phyloP scores from a whole-genome alignment of 2,329 filamentous ascomycete species.

The Amphichorda felina region DNA sequence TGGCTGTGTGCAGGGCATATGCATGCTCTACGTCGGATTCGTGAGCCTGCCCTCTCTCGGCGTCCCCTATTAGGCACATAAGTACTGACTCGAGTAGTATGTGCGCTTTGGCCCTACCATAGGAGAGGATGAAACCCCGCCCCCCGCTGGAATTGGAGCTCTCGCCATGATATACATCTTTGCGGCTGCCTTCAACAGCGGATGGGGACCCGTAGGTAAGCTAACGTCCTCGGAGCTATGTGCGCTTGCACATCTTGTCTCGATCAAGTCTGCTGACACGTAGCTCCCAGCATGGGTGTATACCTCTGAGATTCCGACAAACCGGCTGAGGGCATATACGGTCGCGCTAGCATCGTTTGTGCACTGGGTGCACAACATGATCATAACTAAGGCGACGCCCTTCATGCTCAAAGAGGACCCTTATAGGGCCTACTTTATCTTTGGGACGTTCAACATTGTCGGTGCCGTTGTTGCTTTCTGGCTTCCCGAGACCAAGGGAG shows the following conservation, averaged over 20 bases:
- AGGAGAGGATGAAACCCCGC: slow-evolving; percentile 23
- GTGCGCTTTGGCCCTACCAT: slow-evolving; percentile 31
- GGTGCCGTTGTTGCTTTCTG: slow-evolving; percentile 38
- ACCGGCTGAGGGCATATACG: slow-evolving; percentile 44
- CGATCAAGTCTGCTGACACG: not conserved
- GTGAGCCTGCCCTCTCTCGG: slow-evolving; percentile 5
- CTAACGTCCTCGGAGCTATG: slow-evolving; percentile 27
- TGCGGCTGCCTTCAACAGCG: slow-evolving; percentile 47
- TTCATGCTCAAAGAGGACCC: slow-evolving; percentile 39
- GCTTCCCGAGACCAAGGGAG: slow-evolving; percentile 46
- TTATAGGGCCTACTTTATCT: slow-evolving; percentile 43
- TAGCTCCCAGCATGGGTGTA: slow-evolving; percentile 26
- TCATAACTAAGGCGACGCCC: slow-evolving; percentile 47
- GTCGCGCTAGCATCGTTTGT: slow-evolving; percentile 49
- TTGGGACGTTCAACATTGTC: slow-evolving; percentile 41
- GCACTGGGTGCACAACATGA: slow-evolving; percentile 55
- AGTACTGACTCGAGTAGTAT: slow-evolving; percentile 20
- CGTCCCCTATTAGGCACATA: not conserved
- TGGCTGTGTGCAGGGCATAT: slow-evolving; percentile 12
- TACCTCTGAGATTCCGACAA: slow-evolving; percentile 49
- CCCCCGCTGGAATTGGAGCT: slow-evolving; percentile 35
- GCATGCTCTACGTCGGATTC: slow-evolving; percentile 50
- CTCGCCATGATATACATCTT: slow-evolving; percentile 53
- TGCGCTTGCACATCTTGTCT: too few species aligned
- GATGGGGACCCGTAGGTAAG: slow-evolving; percentile 54